Conservation (phyloP, 2,329 filamentous ascomycete species). For the Sclerotinia borealis region DNA sequence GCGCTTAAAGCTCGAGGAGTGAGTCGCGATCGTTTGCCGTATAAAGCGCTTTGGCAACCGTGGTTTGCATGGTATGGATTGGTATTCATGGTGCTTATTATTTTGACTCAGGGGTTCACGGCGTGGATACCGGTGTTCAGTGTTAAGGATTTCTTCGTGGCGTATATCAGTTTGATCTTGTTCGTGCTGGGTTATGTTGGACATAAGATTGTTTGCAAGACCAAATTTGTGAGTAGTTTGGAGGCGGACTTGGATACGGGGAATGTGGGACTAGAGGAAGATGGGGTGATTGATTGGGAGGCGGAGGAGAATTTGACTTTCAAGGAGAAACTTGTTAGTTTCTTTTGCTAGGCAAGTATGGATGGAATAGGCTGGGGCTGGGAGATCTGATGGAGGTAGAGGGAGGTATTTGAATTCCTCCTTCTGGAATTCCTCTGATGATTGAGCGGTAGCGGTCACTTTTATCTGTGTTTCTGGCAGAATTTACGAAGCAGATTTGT, state of each 20-base stretch:
- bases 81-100: slow-evolving; percentile 58
- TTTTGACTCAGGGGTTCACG: slow-evolving; percentile 63
- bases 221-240: slow-evolving; percentile 33
- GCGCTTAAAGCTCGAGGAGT: slow-evolving; percentile 52
- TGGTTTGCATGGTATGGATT: slow-evolving; percentile 60
- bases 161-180: slow-evolving; percentile 59
- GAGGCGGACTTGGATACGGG: slow-evolving; percentile 41
- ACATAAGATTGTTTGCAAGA: slow-evolving; percentile 46
- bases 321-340: neutral
- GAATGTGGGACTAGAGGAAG: slow-evolving; percentile 21
- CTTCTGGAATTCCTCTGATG: slow-evolving; percentile 5
- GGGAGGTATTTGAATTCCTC: slow-evolving; percentile 9
- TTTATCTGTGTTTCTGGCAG: neutral
- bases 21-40: slow-evolving; percentile 51
- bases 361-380: neutral
- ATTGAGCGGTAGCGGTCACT: neutral
- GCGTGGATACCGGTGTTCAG: slow-evolving; percentile 56
- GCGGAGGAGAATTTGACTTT: neutral
- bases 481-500: neutral
- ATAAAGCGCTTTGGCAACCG: slow-evolving; percentile 55
- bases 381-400: neutral
- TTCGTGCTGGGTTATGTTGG: slow-evolving; percentile 54
- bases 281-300: neutral
- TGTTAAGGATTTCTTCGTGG: slow-evolving; percentile 54
- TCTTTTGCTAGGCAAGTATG: neutral